phyloP scores from a whole-genome alignment of 2,329 filamentous ascomycete genomes.

The Monosporascus sp. region DNA sequence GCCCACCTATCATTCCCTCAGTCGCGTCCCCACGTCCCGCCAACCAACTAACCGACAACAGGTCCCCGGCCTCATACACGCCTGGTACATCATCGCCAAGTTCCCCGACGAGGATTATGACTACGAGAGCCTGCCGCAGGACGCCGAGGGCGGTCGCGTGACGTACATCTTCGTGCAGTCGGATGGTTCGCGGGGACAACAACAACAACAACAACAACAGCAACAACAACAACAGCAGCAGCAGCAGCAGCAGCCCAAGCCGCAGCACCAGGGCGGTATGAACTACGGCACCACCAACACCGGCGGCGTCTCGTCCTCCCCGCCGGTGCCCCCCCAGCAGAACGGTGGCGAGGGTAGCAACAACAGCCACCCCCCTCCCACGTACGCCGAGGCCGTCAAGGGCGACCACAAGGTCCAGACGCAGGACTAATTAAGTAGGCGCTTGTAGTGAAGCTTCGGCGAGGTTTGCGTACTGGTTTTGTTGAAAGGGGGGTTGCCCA shows the following conservation, averaged over 20 bases:
- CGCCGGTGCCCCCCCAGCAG: constrained; percentile 23
- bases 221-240: constrained; percentile 31
- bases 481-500: too few species aligned
- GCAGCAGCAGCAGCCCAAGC: constrained; percentile 26
- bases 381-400: constrained; percentile 83
- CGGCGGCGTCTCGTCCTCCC: constrained; percentile 14
- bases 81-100: constrained; percentile 96
- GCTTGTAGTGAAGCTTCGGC: too few species aligned
- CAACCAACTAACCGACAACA: constrained; percentile 18
- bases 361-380: constrained; percentile 60
- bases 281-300: constrained; percentile 42
- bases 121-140: constrained; percentile 61
- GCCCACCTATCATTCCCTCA: constrained; percentile 10
- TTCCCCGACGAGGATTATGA: constrained; percentile 71
- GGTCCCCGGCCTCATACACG: constrained; percentile 84
- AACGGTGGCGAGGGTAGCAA: constrained; percentile 33
- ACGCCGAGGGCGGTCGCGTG: constrained; percentile 53
- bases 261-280: constrained; percentile 29
- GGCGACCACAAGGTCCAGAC: constrained; percentile 89
- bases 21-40: constrained; percentile 5
- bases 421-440: constrained; percentile 38
- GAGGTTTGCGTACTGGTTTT: too few species aligned
- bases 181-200: constrained; percentile 31
- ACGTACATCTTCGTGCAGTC: constrained; percentile 71
- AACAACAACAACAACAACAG: constrained; percentile 34